Evolutionary conservation across 441 rosid species (phyloP), one percentile per base, ranked within the genome.

Genomic region (Geranium incanum): DNA sequence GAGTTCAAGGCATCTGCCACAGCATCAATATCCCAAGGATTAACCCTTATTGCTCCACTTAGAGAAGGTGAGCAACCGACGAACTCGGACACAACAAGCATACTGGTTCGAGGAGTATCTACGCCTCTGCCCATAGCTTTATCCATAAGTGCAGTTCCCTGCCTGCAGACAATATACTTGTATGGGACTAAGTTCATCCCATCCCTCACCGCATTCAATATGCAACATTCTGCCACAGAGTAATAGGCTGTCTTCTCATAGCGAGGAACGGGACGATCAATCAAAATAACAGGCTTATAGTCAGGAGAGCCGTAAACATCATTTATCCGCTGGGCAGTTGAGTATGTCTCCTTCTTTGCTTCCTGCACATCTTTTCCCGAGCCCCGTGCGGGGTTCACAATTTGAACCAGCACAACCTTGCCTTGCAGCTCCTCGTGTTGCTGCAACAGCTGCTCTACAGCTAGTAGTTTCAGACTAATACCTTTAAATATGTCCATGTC

Each of bases 401-500:
- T 92, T 86, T 92, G 98, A 74, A 92, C 85, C 68, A 92, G 85
- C 68, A 92, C 97, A 68, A 89, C 68, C 70, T 87, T 85, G 70
- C 97, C 97, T 23, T 65, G 81, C 86, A 90, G 55, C 38, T 74
- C 79, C 12, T 86, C 82, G 78, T 84, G 82, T 74, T 84, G 92
- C 79, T 68, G 83, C 81, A 93, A 78, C 63, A 93, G 88, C 36
- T 88, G 92, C 75, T 89, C 96, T 78, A 93, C 70, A 37, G 97
- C 94, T 72, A 89, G 70, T 6, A 93, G 72, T 68, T 93, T 93
- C 70, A 93, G 78, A 72, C 94, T 91, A 80, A 93, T 84, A 23
- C 98, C 98, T 72, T 93, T 91, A 70, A 93, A 93, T 72, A 93
- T 93, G 78, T 93, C 97, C 97, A 93, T 93, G 78, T 93, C 97